These are phyloP conservation scores for Paracoccidioides brasiliensis DNA, from an alignment of 2,329 filamentous ascomycete genomes.

Conservation along the genomic window DNA sequence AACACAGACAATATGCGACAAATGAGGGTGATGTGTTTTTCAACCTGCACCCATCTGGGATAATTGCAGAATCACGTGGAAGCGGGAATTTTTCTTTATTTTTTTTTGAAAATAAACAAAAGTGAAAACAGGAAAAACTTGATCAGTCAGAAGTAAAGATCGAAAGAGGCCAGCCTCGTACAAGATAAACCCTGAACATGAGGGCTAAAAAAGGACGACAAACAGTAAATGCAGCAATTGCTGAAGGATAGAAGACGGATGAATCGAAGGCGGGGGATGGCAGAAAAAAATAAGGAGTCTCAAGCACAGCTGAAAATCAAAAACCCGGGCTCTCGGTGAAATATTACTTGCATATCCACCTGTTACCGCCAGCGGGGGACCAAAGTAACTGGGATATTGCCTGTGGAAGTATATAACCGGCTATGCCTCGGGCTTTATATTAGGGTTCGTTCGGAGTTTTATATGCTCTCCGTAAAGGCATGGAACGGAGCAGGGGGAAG, in stretches of 20 bases:
- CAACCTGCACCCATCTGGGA: not conserved
- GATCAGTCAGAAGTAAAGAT: not conserved
- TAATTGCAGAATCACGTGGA: not conserved
- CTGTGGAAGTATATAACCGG: too few relatives aligned
- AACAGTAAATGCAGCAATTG: not conserved
- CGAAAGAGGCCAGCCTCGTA: not conserved
- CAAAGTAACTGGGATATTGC: too few relatives aligned
- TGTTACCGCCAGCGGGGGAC: too few relatives aligned
- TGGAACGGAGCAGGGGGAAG: not conserved
- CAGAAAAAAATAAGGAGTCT: not conserved
- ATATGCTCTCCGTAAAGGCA: not conserved
- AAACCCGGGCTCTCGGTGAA: too few relatives aligned
- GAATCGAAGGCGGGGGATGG: not conserved
- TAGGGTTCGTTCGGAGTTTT: not conserved
- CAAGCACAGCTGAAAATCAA: not conserved
- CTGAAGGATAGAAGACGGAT: not conserved
- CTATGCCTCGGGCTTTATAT: not conserved
- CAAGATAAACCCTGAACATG: not conserved
- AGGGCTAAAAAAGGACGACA: not conserved
- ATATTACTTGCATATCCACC: too few relatives aligned
- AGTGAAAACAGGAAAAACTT: not conserved
- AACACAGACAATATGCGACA: not conserved
- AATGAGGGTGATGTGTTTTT: not conserved
- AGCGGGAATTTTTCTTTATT: not conserved
- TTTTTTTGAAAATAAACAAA: not conserved